Conservation (phyloP, 495 filamentous ascomycete species). For the Trichocladium uniseriatum region DNA sequence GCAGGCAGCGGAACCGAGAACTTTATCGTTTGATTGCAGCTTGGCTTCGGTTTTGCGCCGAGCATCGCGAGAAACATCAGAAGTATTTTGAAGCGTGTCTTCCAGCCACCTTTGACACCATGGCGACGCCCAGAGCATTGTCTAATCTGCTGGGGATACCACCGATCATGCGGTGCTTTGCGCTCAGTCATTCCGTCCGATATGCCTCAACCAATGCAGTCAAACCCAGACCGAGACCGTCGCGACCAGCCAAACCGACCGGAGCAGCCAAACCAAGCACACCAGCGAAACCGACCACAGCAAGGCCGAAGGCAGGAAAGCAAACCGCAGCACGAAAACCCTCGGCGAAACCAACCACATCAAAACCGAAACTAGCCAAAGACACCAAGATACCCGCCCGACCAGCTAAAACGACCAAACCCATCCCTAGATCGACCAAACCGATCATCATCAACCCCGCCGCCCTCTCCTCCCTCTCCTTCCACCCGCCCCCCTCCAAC, state of each 20-base stretch:
- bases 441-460: not conserved
- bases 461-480: conserved; percentile 14
- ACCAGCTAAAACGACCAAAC: not conserved
- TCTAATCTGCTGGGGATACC: conserved; percentile 13
- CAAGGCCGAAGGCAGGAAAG: not conserved
- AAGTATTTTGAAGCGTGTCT: not conserved
- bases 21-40: not conserved
- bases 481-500: conserved; percentile 27
- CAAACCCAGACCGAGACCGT: no score
- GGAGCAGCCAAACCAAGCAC: not conserved
- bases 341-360: no score
- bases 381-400: not conserved
- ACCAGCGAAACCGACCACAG: not conserved
- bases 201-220: not conserved
- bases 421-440: not conserved
- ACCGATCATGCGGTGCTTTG: conserved; percentile 6
- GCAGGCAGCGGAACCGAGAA: conserved; percentile 9
- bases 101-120: not conserved
- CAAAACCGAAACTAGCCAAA: no score
- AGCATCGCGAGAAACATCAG: no score
- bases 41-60: no score
- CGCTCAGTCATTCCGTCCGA: conserved; percentile 4
- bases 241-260: not conserved
- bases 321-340: no score
- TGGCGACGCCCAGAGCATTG: not conserved